These are phyloP conservation scores for Ogataea methylovora DNA, from an alignment of 805 yeast genomes.

Conservation along the genomic window DNA sequence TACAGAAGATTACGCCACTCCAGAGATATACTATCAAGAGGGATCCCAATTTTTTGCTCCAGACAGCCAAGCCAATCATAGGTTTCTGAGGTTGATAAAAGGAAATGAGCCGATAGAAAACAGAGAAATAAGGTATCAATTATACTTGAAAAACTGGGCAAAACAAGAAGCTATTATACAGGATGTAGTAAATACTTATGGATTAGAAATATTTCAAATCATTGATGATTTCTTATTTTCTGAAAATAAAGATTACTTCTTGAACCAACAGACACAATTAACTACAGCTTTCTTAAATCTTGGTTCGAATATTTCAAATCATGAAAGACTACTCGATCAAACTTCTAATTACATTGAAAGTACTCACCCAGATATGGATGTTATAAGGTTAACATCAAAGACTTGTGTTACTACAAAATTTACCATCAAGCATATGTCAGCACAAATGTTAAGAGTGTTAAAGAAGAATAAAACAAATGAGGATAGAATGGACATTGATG, in stretches of 20 bases:
- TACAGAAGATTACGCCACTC: too few species aligned
- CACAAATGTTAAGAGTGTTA: conserved; percentile 14
- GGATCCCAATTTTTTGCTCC: not conserved
- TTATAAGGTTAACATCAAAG: conserved; percentile 27
- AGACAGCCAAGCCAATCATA: not conserved
- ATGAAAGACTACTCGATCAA: conserved; percentile 25
- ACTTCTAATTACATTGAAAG: conserved; percentile 16
- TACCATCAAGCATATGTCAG: conserved; percentile 27
- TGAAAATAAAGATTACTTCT: conserved; percentile 3
- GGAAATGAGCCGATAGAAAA: conserved; percentile 35
- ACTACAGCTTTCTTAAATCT: conserved; percentile 30
- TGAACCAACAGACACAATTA: conserved; percentile 7
- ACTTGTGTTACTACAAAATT: conserved; percentile 29
- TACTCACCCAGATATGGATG: conserved; percentile 9
- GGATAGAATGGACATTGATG: conserved; percentile 2
- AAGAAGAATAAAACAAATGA: conserved; percentile 2
- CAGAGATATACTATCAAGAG: too few species aligned
- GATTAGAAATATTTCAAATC: conserved; percentile 26
- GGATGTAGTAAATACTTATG: conserved; percentile 23
- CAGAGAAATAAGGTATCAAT: conserved; percentile 30
- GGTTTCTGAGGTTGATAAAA: conserved; percentile 34
- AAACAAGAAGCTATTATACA: conserved; percentile 24
- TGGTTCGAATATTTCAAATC: conserved; percentile 37
- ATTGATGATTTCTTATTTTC: conserved; percentile 18
- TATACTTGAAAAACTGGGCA: conserved; percentile 33